These are phyloP conservation scores for Phoma sp. DNA, from an alignment of 2,329 filamentous ascomycete genomes.

Conservation along the genomic window DNA sequence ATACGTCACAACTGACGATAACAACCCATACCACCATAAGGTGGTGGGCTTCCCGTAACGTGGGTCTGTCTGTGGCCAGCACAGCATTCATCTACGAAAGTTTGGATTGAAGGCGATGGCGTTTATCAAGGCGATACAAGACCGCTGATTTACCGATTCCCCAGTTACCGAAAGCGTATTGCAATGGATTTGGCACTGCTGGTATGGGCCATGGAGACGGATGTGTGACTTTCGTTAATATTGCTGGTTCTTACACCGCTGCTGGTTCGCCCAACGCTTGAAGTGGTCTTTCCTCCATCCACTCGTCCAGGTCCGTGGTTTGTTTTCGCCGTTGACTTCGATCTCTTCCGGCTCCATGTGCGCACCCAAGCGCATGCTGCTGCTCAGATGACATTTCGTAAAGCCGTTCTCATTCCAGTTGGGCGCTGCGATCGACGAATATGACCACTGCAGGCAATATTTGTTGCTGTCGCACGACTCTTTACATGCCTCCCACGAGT, in stretches of 20 bases:
- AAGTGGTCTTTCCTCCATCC: slow-evolving; percentile 43
- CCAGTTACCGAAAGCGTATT: not conserved
- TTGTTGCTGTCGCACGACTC: slow-evolving; percentile 36
- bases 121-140: too few relatives aligned
- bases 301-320: slow-evolving; percentile 33
- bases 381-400: slow-evolving; percentile 45
- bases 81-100: too few relatives aligned
- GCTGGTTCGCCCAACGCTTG: slow-evolving; percentile 34
- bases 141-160: too few relatives aligned
- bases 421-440: slow-evolving; percentile 32
- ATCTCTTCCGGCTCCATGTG: slow-evolving; percentile 23
- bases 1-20: too few relatives aligned
- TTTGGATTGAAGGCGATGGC: too few relatives aligned
- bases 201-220: not conserved
- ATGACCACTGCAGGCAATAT: slow-evolving; percentile 45
- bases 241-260: slow-evolving; percentile 37
- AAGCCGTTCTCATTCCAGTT: slow-evolving; percentile 43
- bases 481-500: slow-evolving; percentile 38
- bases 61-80: too few relatives aligned
- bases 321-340: slow-evolving; percentile 20
- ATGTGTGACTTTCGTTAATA: slow-evolving; percentile 5
- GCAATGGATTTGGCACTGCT: not conserved
- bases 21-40: too few relatives aligned
- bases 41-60: too few relatives aligned
- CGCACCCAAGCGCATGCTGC: slow-evolving; percentile 38